Percentiles rank a stretch among this genome's conserved stretches.
phyloP scores from a whole-genome alignment of 2,329 filamentous ascomycete genomes.

The Rhynchosporium agropyri region DNA sequence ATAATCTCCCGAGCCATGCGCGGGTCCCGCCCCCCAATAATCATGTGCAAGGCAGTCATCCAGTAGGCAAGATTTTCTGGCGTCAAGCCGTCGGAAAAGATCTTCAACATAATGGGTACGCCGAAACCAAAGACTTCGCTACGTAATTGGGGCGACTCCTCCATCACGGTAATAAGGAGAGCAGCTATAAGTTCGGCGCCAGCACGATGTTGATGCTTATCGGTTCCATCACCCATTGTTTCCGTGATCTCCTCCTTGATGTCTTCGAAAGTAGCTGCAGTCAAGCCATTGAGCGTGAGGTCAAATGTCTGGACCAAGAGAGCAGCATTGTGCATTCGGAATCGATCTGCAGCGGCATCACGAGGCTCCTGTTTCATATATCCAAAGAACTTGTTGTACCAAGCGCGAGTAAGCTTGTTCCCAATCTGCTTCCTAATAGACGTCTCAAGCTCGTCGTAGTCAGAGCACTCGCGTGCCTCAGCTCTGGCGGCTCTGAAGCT shows the following conservation, averaged over 20 bases:
- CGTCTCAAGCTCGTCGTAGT: slow-evolving; percentile 80
- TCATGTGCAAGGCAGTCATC: slow-evolving; percentile 89
- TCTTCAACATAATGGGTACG: slow-evolving; percentile 81
- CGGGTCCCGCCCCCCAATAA: slow-evolving; percentile 87
- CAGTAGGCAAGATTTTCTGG: slow-evolving; percentile 95
- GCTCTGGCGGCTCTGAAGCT: slow-evolving; percentile 78
- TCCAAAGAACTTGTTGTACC: slow-evolving; percentile 85
- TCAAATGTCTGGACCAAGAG: slow-evolving; percentile 89
- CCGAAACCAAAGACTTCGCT: slow-evolving; percentile 84
- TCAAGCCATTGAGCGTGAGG: slow-evolving; percentile 78
- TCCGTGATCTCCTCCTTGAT: slow-evolving; percentile 77
- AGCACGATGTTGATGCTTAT: slow-evolving; percentile 96
- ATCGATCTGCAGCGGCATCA: slow-evolving; percentile 78
- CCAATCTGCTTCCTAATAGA: slow-evolving; percentile 79
- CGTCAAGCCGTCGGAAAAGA: slow-evolving; percentile 89
- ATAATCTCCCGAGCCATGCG: slow-evolving; percentile 84
- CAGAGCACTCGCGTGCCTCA: slow-evolving; percentile 64
- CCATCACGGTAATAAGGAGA: slow-evolving; percentile 77
- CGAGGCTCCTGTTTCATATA: slow-evolving; percentile 96
- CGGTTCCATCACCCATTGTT: slow-evolving; percentile 88
- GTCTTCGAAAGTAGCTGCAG: slow-evolving; percentile 80
- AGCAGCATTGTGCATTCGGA: slow-evolving; percentile 85
- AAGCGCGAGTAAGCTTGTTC: slow-evolving; percentile 74
- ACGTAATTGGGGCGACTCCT: slow-evolving; percentile 73
- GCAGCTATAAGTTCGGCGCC: slow-evolving; percentile 92